These are phyloP conservation scores for Malus hybrid DNA, from an alignment of 331 rosid species.

Conservation along the genomic window DNA sequence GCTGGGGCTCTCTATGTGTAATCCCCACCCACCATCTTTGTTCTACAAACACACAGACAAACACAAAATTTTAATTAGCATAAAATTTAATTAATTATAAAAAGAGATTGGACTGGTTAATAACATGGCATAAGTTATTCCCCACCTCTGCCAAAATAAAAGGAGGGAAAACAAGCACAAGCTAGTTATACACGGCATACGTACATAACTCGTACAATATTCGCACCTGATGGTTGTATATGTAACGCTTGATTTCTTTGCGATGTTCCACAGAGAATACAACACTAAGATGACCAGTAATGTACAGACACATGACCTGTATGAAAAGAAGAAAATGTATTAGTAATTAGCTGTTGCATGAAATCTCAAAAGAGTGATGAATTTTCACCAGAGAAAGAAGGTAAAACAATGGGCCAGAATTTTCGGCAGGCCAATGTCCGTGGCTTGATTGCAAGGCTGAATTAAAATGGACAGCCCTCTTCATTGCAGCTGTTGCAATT, in stretches of 20 bases:
- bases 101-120: too few relatives aligned
- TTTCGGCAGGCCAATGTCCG: conserved; percentile 84
- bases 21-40: conserved; percentile 38
- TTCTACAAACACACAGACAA: background rate
- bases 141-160: too few relatives aligned
- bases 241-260: conserved; percentile 19
- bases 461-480: conserved; percentile 31
- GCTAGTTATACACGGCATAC: too few relatives aligned
- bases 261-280: conserved; percentile 7
- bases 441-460: conserved; percentile 54
- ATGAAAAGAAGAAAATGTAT: background rate
- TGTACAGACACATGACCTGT: conserved; percentile 13
- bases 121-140: too few relatives aligned
- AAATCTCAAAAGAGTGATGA: too few relatives aligned
- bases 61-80: too few relatives aligned
- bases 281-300: conserved; percentile 6
- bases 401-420: conserved; percentile 56
- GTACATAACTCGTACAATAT: too few relatives aligned
- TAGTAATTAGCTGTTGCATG: too few relatives aligned
- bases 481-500: conserved; percentile 19
- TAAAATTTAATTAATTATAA: too few relatives aligned
- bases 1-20: conserved; percentile 33
- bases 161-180: too few relatives aligned
- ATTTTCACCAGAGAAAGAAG: conserved; percentile 48
- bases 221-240: conserved; percentile 25